These are phyloP conservation scores for Termitomyces bulborhizus DNA, from an alignment of 768 basidiomycete species.

Conservation along the genomic window DNA sequence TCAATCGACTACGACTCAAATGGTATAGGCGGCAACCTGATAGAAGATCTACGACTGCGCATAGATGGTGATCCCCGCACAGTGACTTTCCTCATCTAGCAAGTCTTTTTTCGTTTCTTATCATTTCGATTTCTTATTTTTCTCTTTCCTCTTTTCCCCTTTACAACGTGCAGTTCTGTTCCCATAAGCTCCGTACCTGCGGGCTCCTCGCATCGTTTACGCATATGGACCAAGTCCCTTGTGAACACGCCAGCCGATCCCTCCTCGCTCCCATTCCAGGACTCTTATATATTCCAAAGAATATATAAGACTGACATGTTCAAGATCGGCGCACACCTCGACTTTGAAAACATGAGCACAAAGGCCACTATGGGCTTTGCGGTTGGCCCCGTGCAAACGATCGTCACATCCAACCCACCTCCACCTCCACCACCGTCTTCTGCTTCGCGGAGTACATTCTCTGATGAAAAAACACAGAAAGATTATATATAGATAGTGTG, in stretches of 20 bases:
- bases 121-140: slow-evolving; percentile 1
- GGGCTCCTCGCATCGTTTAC: slow-evolving; percentile 56
- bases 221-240: slow-evolving; percentile 56
- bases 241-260: slow-evolving; percentile 24
- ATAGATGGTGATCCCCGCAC: slow-evolving; percentile 49
- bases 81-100: slow-evolving; percentile 59
- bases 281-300: slow-evolving; percentile 56
- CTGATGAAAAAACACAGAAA: slow-evolving; percentile 10
- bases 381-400: slow-evolving; percentile 31
- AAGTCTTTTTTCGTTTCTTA: slow-evolving; percentile 16
- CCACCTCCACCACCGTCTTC: slow-evolving; percentile 5
- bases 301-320: slow-evolving; percentile 61
- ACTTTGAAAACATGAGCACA: slow-evolving; percentile 43
- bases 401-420: slow-evolving; percentile 12
- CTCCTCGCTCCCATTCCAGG: slow-evolving; percentile 32
- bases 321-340: slow-evolving; percentile 51
- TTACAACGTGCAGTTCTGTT: slow-evolving; percentile 33
- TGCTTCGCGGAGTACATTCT: neutral
- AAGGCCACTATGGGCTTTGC: slow-evolving; percentile 47
- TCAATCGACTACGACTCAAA: slow-evolving; percentile 61
- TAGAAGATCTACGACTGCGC: slow-evolving; percentile 46
- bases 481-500: slow-evolving; percentile 1
- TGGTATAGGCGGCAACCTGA: slow-evolving; percentile 49
- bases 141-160: slow-evolving; percentile 1
- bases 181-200: slow-evolving; percentile 47